Conservation (phyloP, 768 basidiomycete genomes). For the Rhodotorula toruloides region DNA sequence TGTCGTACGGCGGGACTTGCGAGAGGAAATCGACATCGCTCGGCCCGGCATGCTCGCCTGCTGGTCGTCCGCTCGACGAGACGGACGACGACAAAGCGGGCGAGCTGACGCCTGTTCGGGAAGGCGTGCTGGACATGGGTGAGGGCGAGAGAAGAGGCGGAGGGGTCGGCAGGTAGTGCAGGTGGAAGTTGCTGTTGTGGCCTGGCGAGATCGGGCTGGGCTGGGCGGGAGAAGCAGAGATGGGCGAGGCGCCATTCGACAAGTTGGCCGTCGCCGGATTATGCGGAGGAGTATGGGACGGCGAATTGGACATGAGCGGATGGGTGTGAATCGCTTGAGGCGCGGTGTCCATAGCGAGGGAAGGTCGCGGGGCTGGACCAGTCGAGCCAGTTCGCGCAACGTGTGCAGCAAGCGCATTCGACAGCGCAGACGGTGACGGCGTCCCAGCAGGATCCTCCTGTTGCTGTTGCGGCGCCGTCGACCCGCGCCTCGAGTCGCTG, state of each 20-base stretch:
- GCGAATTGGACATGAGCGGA: slow-evolving; percentile 30
- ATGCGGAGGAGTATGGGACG: neutral
- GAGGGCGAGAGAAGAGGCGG: neutral
- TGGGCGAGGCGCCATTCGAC: slow-evolving; percentile 17
- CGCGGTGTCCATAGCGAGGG: slow-evolving; percentile 7
- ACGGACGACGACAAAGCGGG: neutral
- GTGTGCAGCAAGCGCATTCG: slow-evolving; percentile 40
- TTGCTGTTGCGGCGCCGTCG: neutral
- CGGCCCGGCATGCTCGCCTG: neutral
- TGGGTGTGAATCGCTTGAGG: slow-evolving; percentile 14
- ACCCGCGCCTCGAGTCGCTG: neutral
- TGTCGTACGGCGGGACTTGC: slow-evolving; percentile 76
- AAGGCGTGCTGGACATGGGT: neutral
- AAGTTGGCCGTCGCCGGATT: too few relatives aligned
- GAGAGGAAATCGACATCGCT: slow-evolving; percentile 53
- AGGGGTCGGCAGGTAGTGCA: neutral
- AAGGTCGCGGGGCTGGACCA: neutral
- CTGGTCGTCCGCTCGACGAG: slow-evolving; percentile 2
- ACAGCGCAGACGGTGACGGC: slow-evolving; percentile 41
- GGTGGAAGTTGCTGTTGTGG: neutral
- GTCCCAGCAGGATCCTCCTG: slow-evolving; percentile 5
- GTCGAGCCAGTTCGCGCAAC: slow-evolving; percentile 22
- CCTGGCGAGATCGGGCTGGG: neutral
- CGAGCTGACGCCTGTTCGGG: neutral
- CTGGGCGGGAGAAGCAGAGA: slow-evolving; percentile 25